Conservation (phyloP, 2,329 filamentous ascomycete species). For the Monosporascus cannonballus region DNA sequence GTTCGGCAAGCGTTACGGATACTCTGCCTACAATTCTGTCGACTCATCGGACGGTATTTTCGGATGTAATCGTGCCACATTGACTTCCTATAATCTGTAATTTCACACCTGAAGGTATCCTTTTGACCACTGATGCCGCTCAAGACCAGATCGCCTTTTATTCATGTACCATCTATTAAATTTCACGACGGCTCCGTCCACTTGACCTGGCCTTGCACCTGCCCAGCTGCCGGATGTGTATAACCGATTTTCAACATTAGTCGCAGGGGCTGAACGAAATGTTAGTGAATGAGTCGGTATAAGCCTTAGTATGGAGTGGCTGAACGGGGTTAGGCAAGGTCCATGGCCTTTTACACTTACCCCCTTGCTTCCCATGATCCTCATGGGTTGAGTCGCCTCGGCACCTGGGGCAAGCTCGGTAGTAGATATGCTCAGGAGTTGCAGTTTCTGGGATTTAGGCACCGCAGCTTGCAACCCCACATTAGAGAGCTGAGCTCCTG, state of each 20-base stretch:
- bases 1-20: too few species aligned
- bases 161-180: slow-evolving; percentile 9
- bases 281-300: not conserved
- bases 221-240: slow-evolving; percentile 60
- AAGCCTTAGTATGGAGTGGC: not conserved
- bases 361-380: slow-evolving; percentile 75
- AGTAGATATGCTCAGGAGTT: slow-evolving; percentile 83
- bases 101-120: too few species aligned
- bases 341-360: slow-evolving; percentile 54
- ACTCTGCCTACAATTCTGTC: too few species aligned
- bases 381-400: slow-evolving; percentile 88
- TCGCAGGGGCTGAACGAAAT: slow-evolving; percentile 60
- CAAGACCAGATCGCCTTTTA: slow-evolving; percentile 6
- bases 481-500: slow-evolving; percentile 57
- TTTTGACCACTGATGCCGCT: too few species aligned
- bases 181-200: slow-evolving; percentile 71
- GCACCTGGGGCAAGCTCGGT: slow-evolving; percentile 68
- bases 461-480: slow-evolving; percentile 92
- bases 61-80: too few species aligned
- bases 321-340: not conserved
- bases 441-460: slow-evolving; percentile 91
- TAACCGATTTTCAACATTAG: slow-evolving; percentile 83
- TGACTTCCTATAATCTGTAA: too few species aligned
- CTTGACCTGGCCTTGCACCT: slow-evolving; percentile 87
- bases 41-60: too few species aligned